Conservation (phyloP, 225 moss, liverwort and hornwort genomes). For the Pseudoscleropodium purum region DNA sequence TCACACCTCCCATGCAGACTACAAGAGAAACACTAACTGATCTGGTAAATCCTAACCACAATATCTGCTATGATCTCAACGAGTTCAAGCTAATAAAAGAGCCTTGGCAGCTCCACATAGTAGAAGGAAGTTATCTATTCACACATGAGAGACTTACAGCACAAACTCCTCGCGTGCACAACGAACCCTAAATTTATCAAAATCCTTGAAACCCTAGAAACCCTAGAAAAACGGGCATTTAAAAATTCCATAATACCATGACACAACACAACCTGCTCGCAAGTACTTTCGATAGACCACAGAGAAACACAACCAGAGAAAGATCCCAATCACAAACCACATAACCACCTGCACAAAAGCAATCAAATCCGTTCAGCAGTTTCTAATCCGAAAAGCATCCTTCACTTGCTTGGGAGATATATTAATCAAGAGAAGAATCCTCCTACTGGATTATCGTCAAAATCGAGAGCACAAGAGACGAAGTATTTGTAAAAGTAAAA, state of each 20-base stretch:
- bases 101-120: background rate
- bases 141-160: background rate
- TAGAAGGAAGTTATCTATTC: background rate
- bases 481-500: background rate
- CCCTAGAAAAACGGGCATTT: background rate
- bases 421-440: background rate
- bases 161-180: background rate
- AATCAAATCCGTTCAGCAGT: conserved; percentile 2
- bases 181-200: background rate
- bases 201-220: background rate
- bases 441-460: background rate
- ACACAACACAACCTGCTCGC: conserved; percentile 10
- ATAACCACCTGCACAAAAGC: conserved; percentile 26
- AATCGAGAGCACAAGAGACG: background rate
- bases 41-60: background rate
- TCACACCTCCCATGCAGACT: background rate
- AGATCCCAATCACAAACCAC: conserved; percentile 32
- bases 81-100: background rate
- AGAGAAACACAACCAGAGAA: conserved; percentile 24
- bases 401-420: background rate
- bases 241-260: background rate
- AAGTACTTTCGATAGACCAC: conserved; percentile 8
- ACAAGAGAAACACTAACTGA: background rate
- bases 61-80: background rate
- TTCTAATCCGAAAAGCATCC: background rate